Base-by-base conservation (phyloP, 176 grass and related monocot genomes). In the Puccinellia tenuiflora region DNA sequence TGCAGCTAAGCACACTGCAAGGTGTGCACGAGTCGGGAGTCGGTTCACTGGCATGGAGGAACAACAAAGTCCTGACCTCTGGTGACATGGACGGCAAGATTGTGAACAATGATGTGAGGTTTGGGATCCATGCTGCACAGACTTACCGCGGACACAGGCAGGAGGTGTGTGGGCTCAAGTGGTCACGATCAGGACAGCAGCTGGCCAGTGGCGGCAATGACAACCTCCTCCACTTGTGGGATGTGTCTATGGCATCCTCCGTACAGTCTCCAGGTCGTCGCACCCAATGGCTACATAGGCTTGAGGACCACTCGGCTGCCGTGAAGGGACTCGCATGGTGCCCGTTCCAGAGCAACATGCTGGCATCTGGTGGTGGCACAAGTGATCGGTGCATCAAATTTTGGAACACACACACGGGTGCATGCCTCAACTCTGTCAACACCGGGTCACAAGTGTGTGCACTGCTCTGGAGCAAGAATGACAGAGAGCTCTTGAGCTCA, bases 391-490 rank as follows among this genome's bases (percentile, higher is more conserved):
- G 68, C 81, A 83, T 83, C 52, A 83, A 83, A 37, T 83, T 83
- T 56, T 83, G 81, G 81, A 85, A 85, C 73, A 69, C 83, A 3
- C 73, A 78, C 28, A 85, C 62, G 3, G 83, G 83, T 0, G 81
- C 81, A 17, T 74, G 81, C 62, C 52, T 83, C 38, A 83, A 83
- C 31, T 83, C 68, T 20, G 68, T 74, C 37, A 37, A 69, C n/a
- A 42, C 37, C 22, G 67, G 67, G 9, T 69, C 67, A n/a, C 37
- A 69, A 69, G 67, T 69, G 8, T 83, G 51, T 56, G 57, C 81
- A 3, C 53, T 83, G 17, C 68, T 83, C 52, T 83, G 68, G 81
- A 83, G 60, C 16, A 83, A 83, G 51, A 56, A 83, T 3, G 68
- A 74, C 16, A 51, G 51, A 5, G 51, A 83, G 25, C 29, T 83